Base-by-base conservation (phyloP, 2,329 filamentous ascomycete species). In the Stylonectria norvegica region DNA sequence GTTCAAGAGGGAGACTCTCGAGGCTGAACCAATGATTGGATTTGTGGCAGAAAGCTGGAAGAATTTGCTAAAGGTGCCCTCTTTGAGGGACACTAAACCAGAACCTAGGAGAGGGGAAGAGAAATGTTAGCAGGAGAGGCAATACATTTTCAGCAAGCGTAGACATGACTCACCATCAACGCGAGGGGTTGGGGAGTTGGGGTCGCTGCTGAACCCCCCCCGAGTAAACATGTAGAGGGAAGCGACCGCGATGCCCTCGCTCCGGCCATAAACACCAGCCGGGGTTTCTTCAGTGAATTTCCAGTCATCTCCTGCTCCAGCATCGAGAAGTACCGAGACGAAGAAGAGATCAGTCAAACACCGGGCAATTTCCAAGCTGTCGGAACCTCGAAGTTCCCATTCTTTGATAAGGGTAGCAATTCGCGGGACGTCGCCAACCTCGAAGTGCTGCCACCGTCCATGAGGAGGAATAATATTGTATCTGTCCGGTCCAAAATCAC, bases 381-480 rank as follows among this genome's bases (percentile, higher is more conserved):
- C 71, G 2, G 59, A n/a, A 0, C 23, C 60, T 0, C 64, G 60
- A 3, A 52, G 55, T 3, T 69, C 59, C 76, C 75, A 77, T 30
- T 64, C 55, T 17, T 66, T 53, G 3, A 75, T 58, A 3, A 78
- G 55, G 5, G 63, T 55, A 5, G 64, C 60, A 6, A 79, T 60
- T 22, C 78, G 74, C 27, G 70, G 63, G 19, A 75, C 61, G 11
- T 68, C 68, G 8, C 78, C 78, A 27, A 79, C 71, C 11, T 80
- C 73, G 48, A 82, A 82, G 59, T 83, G 79, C 54, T 82, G 79
- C 74, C 79, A 82, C 30, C 79, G 70, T 7, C 71, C 78, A 46
- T 79, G 75, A 8, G 74, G 72, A 0, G 75, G 75, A 36, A 79
- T 79, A 0, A 61, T 54, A 34, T 68, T 42, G 47, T 60, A 72